These are phyloP conservation scores for Sanguinoderma infundibulare DNA, from an alignment of 1,284 basidiomycete genomes.

Conservation along the genomic window DNA sequence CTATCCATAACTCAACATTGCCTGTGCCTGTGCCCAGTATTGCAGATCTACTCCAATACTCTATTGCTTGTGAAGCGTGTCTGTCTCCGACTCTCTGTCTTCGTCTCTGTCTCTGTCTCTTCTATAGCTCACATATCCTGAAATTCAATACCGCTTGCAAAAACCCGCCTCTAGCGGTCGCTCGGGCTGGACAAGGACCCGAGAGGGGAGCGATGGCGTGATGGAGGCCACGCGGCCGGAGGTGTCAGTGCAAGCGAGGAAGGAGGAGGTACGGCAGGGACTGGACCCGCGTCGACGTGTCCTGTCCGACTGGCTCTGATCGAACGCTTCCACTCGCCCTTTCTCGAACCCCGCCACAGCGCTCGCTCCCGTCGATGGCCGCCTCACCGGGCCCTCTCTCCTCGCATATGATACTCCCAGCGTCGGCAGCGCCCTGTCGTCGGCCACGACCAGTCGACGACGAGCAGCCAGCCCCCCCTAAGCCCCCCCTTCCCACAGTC, in stretches of 20 bases:
- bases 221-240: not conserved
- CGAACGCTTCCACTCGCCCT: not conserved
- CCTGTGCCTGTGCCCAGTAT: not conserved
- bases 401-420: too few relatives aligned
- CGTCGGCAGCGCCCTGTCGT: too few relatives aligned
- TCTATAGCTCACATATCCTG: not conserved
- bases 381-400: too few relatives aligned
- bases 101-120: not conserved
- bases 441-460: too few relatives aligned
- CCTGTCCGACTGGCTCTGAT: constrained; percentile 7
- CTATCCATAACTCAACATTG: not conserved
- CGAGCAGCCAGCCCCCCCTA: too few relatives aligned
- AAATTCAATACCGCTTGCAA: not conserved
- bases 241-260: not conserved
- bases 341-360: not conserved
- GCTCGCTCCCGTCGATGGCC: too few relatives aligned
- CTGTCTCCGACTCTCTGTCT: not conserved
- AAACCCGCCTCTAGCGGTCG: not conserved
- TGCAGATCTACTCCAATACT: not conserved
- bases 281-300: constrained; percentile 2
- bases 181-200: too few relatives aligned
- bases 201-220: too few relatives aligned
- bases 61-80: not conserved
- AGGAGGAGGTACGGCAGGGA: not conserved
- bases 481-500: too few relatives aligned